Base-by-base conservation (phyloP, 164 flowering plant genomes). In the Nymphaea colorata region DNA sequence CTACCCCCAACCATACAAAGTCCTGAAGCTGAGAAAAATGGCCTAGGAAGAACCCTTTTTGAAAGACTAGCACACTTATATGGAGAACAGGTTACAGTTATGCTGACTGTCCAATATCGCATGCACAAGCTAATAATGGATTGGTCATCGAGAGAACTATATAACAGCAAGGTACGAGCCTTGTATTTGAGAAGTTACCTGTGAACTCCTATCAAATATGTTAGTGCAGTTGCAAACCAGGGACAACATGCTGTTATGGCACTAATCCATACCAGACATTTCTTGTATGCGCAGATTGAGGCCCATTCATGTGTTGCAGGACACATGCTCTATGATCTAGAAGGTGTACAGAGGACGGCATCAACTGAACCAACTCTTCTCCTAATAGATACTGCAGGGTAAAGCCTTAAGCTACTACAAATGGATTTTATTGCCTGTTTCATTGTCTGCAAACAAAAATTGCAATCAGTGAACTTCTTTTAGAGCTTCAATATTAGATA, bases 1-100 rank as follows among this genome's bases (percentile, higher is more conserved):
- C 93, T 95, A 76, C 99, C 99, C 42, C 99, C 99, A 71, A 95
- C 98, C 64, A 85, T 95, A 65, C 99, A 95, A 74, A 95, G 99
- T 79, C 89, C 78, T 74, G 97, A 90, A 79, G 99, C 99, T 69
- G 98, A 90, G 83, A 92, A 79, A 82, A 91, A 88, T 81, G 98
- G 99, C 43, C 73, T 95, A 65, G 99, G 99, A 62, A 87, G 82
- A 81, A 95, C 99, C 45, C 96, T 95, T 43, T 95, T 95, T 85
- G 98, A 95, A 73, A 96, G 99, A 60, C 88, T 95, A 60, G 89
- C 94, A 25, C 82, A 78, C 47, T 69, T 90, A 66, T 86, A 88
- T 85, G 98, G 97, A 47, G 88, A 90, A 76, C 90, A 87, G 69
- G 78, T 85, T 68, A 84, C 70, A 75, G 80, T 93, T 44, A 92